Conservation (phyloP, 208 protist species). For the Endotrypanum monterogeii region DNA sequence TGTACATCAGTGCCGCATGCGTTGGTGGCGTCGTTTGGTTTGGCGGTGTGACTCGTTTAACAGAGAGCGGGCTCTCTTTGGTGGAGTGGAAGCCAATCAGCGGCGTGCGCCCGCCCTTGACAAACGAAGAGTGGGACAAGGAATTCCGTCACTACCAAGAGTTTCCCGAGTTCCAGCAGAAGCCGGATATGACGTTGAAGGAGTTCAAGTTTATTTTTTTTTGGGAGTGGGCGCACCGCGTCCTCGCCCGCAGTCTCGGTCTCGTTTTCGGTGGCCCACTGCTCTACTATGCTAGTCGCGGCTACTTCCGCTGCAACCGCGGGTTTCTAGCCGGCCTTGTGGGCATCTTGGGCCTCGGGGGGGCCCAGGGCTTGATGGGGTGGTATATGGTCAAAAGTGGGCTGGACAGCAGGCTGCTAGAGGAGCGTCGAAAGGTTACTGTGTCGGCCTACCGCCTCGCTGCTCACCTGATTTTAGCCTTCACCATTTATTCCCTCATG, state of each 20-base stretch:
- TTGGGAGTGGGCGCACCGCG: constrained; percentile 96
- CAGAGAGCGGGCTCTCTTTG: constrained; percentile 95
- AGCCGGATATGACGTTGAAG: constrained; percentile 91
- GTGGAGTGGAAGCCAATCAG: constrained; percentile 94
- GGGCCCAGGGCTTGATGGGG: constrained; percentile 93
- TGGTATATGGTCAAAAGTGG: constrained; percentile 98
- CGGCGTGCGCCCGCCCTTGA: constrained; percentile 89
- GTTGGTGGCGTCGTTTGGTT: constrained; percentile 93
- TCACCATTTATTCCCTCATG: constrained; percentile 93
- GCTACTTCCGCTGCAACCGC: constrained; percentile 54
- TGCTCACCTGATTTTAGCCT: constrained; percentile 93
- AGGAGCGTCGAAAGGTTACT: constrained; percentile 75
- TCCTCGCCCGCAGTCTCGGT: constrained; percentile 92
- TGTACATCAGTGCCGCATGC: constrained; percentile 82
- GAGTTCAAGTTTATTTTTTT: constrained; percentile 98
- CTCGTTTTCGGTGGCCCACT: constrained; percentile 91
- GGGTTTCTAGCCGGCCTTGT: constrained; percentile 50
- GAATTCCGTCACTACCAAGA: constrained; percentile 97
- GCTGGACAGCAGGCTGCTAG: constrained; percentile 84
- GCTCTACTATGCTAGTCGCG: constrained; percentile 81
- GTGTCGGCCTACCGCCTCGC: constrained; percentile 92
- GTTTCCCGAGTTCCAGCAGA: constrained; percentile 96
- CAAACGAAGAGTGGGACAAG: constrained; percentile 91
- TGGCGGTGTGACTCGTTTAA: constrained; percentile 94
- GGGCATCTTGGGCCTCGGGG: constrained; percentile 67